phyloP scores from a whole-genome alignment of 805 yeast species.

The Myxozyma geophila region DNA sequence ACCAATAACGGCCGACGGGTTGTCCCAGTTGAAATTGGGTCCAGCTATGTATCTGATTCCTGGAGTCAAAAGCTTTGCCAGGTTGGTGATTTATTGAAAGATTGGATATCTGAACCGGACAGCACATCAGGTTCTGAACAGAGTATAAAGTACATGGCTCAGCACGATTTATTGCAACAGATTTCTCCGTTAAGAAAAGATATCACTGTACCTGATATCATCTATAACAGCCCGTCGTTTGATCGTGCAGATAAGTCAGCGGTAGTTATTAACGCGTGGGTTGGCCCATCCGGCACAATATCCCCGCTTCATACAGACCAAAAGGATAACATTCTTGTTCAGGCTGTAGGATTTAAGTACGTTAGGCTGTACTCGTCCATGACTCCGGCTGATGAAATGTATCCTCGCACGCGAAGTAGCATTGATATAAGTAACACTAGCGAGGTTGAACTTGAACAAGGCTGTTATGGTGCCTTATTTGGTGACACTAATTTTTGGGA shows the following conservation, averaged over 20 bases:
- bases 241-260: constrained; percentile 17
- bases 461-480: constrained; percentile 22
- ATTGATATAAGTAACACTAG: constrained; percentile 39
- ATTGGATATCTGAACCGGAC: constrained; percentile 16
- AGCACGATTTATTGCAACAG: constrained; percentile 38
- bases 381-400: constrained; percentile 21
- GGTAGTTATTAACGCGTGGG: constrained; percentile 37
- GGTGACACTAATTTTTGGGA: constrained; percentile 9
- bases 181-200: constrained; percentile 34
- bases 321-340: constrained; percentile 38
- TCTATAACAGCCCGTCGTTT: constrained; percentile 20
- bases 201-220: constrained; percentile 35
- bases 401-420: constrained; percentile 18
- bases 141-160: constrained; percentile 35
- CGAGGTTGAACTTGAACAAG: constrained; percentile 37
- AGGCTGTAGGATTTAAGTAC: constrained; percentile 41
- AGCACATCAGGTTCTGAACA: constrained; percentile 16
- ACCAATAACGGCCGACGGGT: constrained; percentile 34
- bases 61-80: constrained; percentile 37
- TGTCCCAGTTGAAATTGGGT: constrained; percentile 41
- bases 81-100: constrained; percentile 32
- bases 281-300: constrained; percentile 40
- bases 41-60: constrained; percentile 31
- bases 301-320: constrained; percentile 41
- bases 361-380: constrained; percentile 36